phyloP scores from a whole-genome alignment of 805 yeast species.

The Candida fluviatilis region DNA sequence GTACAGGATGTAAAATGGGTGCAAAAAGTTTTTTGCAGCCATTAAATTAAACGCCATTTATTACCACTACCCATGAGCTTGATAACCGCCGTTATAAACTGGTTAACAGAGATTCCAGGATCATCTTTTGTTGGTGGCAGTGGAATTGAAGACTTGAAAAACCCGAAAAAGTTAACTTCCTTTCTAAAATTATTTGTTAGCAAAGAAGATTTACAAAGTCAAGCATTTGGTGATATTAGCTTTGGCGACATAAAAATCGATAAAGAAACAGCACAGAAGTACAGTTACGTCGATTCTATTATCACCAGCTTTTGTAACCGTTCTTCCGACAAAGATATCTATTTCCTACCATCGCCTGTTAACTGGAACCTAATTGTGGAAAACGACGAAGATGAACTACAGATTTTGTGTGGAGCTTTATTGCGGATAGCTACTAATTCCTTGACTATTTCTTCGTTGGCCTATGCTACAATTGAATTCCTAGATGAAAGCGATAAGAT shows the following conservation, averaged over 20 bases:
- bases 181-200: constrained; percentile 12
- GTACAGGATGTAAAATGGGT: too few species aligned
- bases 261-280: constrained; percentile 2
- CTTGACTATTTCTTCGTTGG: constrained; percentile 16
- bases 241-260: constrained; percentile 3
- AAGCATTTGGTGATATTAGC: constrained; percentile 1
- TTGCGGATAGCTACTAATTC: constrained; percentile 18
- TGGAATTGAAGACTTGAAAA: constrained; percentile 9
- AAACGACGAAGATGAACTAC: constrained; percentile 13
- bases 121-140: constrained; percentile 11
- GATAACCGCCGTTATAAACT: constrained; percentile 14
- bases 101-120: constrained; percentile 21
- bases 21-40: too few species aligned
- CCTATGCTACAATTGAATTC: constrained; percentile 15
- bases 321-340: constrained; percentile 5
- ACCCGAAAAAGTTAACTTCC: constrained; percentile 11
- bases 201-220: constrained; percentile 12
- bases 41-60: too few species aligned
- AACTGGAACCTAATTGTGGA: constrained; percentile 13
- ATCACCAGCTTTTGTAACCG: constrained; percentile 6
- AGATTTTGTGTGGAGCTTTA: constrained; percentile 14
- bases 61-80: constrained; percentile 6
- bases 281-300: constrained; percentile 4
- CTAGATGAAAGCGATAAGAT: constrained; percentile 12
- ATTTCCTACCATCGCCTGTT: constrained; percentile 4